A percentile compares a stretch with the other conserved stretches of the same genome.
Evolutionary conservation across 768 basidiomycete genomes (phyloP).

Genomic region (Imleria badia): DNA sequence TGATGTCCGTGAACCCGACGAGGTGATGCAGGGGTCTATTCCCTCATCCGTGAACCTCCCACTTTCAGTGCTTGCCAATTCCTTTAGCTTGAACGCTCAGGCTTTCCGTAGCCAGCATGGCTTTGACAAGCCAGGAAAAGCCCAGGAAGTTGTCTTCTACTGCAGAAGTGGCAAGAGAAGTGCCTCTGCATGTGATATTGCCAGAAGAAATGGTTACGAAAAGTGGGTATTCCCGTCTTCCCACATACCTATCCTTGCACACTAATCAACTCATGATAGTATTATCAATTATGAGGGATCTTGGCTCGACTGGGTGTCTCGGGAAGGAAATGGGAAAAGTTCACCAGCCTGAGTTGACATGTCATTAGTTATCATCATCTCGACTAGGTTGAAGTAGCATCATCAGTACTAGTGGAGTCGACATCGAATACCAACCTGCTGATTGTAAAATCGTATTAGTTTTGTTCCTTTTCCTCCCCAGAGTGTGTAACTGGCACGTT

Average conservation of each 20-base stretch:
- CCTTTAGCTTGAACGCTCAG: slow-evolving; percentile 55
- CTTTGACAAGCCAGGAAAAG: slow-evolving; percentile 67
- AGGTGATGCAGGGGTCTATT: slow-evolving; percentile 89
- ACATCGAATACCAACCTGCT: background rate
- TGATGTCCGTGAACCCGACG: slow-evolving; percentile 92
- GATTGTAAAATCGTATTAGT: background rate
- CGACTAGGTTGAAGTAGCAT: slow-evolving; percentile 4
- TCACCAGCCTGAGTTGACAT: slow-evolving; percentile 6
- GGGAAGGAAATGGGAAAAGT: slow-evolving; percentile 45
- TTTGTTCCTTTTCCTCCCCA: too few relatives aligned
- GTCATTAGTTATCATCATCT: background rate
- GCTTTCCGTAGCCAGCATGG: slow-evolving; percentile 65
- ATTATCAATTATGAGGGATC: slow-evolving; percentile 81
- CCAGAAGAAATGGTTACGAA: slow-evolving; percentile 75
- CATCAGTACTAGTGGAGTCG: background rate
- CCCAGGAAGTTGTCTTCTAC: slow-evolving; percentile 84
- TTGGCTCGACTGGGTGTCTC: slow-evolving; percentile 81
- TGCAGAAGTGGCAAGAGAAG: slow-evolving; percentile 89
- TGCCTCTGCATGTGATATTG: slow-evolving; percentile 77
- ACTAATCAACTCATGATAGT: slow-evolving; percentile 29
- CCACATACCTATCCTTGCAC: background rate
- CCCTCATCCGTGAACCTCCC: slow-evolving; percentile 91
- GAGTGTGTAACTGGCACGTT: too few relatives aligned
- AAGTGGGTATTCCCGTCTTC: slow-evolving; percentile 52
- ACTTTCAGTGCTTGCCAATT: slow-evolving; percentile 68